Evolutionary conservation across 176 grass and related monocot species (phyloP).

Genomic region (Oryza nivara): DNA sequence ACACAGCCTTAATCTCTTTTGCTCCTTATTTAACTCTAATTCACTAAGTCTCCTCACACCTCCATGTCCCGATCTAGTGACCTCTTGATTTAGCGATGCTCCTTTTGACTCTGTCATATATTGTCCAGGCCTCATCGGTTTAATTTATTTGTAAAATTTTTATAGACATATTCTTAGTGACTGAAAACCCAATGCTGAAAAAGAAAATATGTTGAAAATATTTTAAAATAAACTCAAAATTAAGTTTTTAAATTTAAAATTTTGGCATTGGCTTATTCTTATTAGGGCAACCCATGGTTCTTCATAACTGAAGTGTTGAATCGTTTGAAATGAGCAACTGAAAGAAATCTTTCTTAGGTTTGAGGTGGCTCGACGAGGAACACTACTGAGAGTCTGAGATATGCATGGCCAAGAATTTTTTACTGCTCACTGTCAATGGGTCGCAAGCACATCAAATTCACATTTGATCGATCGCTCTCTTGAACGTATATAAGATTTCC

Average conservation of each 20-base stretch:
- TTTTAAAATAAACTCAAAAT: too few species aligned
- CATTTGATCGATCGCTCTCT: constrained; percentile 11
- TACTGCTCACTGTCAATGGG: neutral
- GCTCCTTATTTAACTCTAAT: neutral
- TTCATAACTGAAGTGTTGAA: neutral
- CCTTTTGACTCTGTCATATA: too few species aligned
- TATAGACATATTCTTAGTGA: too few species aligned
- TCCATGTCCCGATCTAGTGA: neutral
- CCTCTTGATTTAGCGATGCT: too few species aligned
- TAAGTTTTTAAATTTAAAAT: too few species aligned
- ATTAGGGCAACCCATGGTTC: neutral
- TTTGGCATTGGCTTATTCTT: too few species aligned
- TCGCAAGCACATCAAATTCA: neutral
- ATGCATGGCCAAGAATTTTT: neutral
- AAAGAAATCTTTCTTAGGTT: neutral
- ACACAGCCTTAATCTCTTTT: neutral
- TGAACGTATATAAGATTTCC: neutral
- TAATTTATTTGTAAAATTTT: too few species aligned
- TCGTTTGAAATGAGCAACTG: neutral
- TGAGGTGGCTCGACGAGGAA: neutral
- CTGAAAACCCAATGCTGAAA: too few species aligned
- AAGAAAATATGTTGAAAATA: too few species aligned
- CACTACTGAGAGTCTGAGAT: neutral
- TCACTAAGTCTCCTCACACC: too few species aligned
- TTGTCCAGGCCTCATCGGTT: too few species aligned